Conservation (phyloP, 495 filamentous ascomycete species). For the Usnea hakonensis region DNA sequence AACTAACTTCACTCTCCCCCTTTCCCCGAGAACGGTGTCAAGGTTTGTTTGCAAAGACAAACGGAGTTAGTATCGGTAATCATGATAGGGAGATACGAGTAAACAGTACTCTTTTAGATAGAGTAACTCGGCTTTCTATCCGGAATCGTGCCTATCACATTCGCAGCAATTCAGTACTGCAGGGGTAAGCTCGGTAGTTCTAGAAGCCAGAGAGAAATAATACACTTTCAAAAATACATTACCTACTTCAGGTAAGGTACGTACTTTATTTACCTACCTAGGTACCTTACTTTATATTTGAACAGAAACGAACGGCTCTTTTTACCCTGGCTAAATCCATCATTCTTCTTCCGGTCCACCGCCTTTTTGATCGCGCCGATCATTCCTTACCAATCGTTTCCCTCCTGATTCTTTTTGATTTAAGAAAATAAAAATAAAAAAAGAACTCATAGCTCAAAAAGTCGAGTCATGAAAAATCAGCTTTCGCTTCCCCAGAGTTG, state of each 20-base stretch:
- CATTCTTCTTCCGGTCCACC: neutral
- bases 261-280: too few species aligned
- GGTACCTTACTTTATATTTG: too few species aligned
- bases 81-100: too few species aligned
- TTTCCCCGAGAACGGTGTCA: conserved; percentile 1
- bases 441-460: neutral
- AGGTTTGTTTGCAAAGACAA: neutral
- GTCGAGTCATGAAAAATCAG: neutral
- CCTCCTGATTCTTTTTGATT: neutral
- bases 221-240: too few species aligned
- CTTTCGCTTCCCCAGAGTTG: neutral
- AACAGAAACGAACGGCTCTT: too few species aligned
- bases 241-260: too few species aligned
- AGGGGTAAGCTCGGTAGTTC: neutral
- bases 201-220: neutral
- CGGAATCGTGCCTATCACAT: conserved; percentile 2
- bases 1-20: neutral
- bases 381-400: neutral
- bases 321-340: too few species aligned
- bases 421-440: too few species aligned
- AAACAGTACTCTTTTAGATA: too few species aligned
- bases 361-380: neutral
- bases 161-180: neutral
- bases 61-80: neutral
- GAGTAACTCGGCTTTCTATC: neutral